Percentiles rank a stretch among this genome's conserved stretches.
Conservation (phyloP, 805 yeast genomes). For the Zygosaccharomyces gambellarensis region DNA sequence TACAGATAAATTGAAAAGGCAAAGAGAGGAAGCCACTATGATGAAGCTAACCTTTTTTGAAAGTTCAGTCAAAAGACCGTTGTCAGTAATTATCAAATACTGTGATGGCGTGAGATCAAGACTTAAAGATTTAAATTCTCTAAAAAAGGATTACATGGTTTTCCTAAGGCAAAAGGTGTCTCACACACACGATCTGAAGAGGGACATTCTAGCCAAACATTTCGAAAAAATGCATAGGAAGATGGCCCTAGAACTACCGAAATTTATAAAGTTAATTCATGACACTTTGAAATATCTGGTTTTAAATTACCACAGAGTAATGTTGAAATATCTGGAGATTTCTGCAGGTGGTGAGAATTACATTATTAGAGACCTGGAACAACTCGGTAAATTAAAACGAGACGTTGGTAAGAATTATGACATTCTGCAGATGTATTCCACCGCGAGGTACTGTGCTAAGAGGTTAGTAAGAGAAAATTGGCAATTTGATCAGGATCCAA, state of each 20-base stretch:
- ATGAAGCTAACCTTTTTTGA: constrained; percentile 27
- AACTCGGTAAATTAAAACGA: constrained; percentile 12
- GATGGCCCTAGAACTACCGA: constrained; percentile 33
- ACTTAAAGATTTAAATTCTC: constrained; percentile 31
- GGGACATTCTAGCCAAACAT: constrained; percentile 28
- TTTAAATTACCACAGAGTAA: constrained; percentile 18
- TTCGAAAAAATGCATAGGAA: constrained; percentile 27
- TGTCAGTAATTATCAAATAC: constrained; percentile 21
- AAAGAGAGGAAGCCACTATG: constrained; percentile 29
- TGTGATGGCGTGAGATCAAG: constrained; percentile 25
- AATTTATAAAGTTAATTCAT: constrained; percentile 16
- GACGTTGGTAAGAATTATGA: constrained; percentile 35
- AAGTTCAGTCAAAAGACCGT: constrained; percentile 28
- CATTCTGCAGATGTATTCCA: constrained; percentile 34
- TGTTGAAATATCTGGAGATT: constrained; percentile 31
- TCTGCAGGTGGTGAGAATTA: constrained; percentile 32
- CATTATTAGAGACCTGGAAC: constrained; percentile 25
- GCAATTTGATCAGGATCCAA: constrained; percentile 19
- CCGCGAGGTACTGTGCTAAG: constrained; percentile 30
- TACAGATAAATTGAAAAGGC: constrained; percentile 24
- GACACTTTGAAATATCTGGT: constrained; percentile 18
- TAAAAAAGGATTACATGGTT: constrained; percentile 35
- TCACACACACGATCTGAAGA: constrained; percentile 24
- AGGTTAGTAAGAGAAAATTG: constrained; percentile 31
- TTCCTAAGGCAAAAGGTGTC: constrained; percentile 23